Percentiles rank a stretch among this genome's conserved stretches.
Conservation (phyloP, 345 rosid species). For the Capsella bursapastoris region DNA sequence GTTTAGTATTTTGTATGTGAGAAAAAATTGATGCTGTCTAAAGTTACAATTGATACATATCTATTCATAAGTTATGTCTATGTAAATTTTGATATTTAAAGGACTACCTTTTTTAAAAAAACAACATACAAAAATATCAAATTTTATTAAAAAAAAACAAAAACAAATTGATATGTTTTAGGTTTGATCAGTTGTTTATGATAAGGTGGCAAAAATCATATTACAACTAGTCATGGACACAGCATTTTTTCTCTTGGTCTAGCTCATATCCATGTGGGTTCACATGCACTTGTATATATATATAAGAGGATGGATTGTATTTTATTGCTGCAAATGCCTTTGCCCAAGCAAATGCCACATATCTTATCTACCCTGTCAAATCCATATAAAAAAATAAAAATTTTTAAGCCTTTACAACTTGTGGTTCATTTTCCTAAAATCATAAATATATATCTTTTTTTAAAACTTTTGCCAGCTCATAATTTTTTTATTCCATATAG, state of each 20-base stretch:
- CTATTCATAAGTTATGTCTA: neutral
- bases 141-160: neutral
- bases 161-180: neutral
- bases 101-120: neutral
- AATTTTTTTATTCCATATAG: neutral
- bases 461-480: conserved; percentile 45
- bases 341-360: conserved; percentile 38
- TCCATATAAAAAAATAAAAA: conserved; percentile 7
- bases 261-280: conserved; percentile 39
- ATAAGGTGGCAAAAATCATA: conserved; percentile 27
- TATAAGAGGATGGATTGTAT: conserved; percentile 17
- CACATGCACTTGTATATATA: conserved; percentile 43
- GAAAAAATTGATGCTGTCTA: neutral
- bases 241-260: conserved; percentile 19
- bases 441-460: neutral
- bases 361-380: conserved; percentile 43
- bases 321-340: conserved; percentile 22
- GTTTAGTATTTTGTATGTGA: neutral
- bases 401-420: conserved; percentile 34
- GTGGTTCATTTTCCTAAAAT: conserved; percentile 25
- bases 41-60: no score
- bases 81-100: neutral
- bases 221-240: conserved; percentile 33
- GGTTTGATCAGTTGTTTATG: conserved; percentile 12
- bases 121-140: no score